Percentiles rank a stretch among this genome's conserved stretches.
Conservation (phyloP, 2,329 filamentous ascomycete species). For the Penicillium sp. region DNA sequence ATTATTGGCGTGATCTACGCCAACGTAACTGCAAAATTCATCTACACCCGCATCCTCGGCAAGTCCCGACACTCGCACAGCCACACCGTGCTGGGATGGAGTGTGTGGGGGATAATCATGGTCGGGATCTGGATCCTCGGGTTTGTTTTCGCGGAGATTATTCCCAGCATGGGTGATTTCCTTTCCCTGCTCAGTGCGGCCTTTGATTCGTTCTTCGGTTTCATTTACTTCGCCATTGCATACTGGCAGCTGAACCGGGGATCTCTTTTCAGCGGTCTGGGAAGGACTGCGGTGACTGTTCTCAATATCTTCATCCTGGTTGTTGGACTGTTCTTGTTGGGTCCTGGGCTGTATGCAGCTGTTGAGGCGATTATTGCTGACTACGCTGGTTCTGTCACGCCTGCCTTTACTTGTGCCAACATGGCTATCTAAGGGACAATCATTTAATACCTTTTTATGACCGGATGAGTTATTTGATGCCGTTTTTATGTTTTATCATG, state of each 20-base stretch:
- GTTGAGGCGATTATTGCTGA: slow-evolving; percentile 54
- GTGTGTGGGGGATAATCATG: slow-evolving; percentile 47
- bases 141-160: slow-evolving; percentile 51
- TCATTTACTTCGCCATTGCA: slow-evolving; percentile 53
- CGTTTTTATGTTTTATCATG: not conserved
- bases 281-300: slow-evolving; percentile 45
- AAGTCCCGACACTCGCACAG: slow-evolving; percentile 48
- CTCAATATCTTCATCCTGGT: slow-evolving; percentile 49
- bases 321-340: slow-evolving; percentile 51
- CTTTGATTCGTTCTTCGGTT: slow-evolving; percentile 53
- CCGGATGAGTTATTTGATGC: not conserved
- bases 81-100: slow-evolving; percentile 51
- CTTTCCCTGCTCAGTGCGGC: slow-evolving; percentile 50
- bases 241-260: slow-evolving; percentile 50
- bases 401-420: slow-evolving; percentile 54
- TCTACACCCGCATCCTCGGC: slow-evolving; percentile 48
- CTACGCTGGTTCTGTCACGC: slow-evolving; percentile 46
- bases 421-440: slow-evolving; percentile 42
- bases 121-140: slow-evolving; percentile 45
- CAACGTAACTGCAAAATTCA: slow-evolving; percentile 51
- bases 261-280: slow-evolving; percentile 38
- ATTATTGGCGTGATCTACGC: slow-evolving; percentile 54
- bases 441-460: not conserved
- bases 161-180: slow-evolving; percentile 54
- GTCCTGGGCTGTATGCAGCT: slow-evolving; percentile 54